These are phyloP conservation scores for Stagonosporopsis cucurbitacearum DNA, from an alignment of 2,329 filamentous ascomycete genomes.

Conservation along the genomic window DNA sequence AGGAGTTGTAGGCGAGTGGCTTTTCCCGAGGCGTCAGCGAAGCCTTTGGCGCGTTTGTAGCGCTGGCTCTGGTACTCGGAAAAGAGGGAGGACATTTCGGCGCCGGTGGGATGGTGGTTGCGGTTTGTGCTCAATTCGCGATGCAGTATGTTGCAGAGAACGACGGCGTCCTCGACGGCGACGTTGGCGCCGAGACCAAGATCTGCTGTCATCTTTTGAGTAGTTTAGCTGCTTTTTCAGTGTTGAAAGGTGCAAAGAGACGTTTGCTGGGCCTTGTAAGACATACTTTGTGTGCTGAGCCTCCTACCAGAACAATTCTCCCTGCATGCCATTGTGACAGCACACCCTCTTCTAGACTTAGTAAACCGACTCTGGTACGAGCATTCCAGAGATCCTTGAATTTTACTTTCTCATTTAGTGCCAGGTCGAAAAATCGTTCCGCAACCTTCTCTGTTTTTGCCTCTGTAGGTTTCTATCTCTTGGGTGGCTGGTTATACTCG, in stretches of 20 bases:
- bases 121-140: conserved; percentile 14
- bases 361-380: conserved; percentile 30
- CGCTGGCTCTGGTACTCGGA: conserved; percentile 21
- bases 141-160: conserved; percentile 25
- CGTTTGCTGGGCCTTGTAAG: too few species aligned
- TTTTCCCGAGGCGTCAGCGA: conserved; percentile 17
- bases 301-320: conserved; percentile 51
- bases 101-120: conserved; percentile 11
- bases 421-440: conserved; percentile 31
- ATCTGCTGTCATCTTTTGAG: conserved; percentile 26
- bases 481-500: conserved; percentile 16
- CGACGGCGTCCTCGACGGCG: conserved; percentile 28
- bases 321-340: conserved; percentile 51
- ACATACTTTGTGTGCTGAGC: conserved; percentile 52
- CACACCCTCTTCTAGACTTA: conserved; percentile 48
- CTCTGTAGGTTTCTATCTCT: conserved; percentile 14
- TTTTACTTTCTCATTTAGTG: conserved; percentile 34
- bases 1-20: conserved; percentile 19
- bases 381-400: conserved; percentile 46
- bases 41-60: conserved; percentile 14
- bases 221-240: neutral
- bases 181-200: conserved; percentile 30
- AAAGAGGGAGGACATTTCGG: conserved; percentile 19
- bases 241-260: neutral
- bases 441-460: conserved; percentile 41